Evolutionary conservation across 495 filamentous ascomycete genomes (phyloP), one percentile per base, ranked within the genome.

Genomic region (Penicillium crystallinum): DNA sequence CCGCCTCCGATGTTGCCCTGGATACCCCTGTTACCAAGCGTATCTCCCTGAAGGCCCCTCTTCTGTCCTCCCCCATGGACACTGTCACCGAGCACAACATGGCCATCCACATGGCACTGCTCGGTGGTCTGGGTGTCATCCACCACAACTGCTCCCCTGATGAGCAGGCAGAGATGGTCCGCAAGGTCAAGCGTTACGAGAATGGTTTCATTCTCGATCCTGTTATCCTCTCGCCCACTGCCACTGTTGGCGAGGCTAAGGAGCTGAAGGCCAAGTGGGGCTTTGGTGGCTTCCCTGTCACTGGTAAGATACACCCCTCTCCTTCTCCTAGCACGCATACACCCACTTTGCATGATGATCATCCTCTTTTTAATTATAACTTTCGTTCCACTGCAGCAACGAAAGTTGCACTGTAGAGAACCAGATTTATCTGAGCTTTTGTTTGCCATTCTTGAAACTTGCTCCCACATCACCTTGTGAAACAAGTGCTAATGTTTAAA

Each of bases 371-470:
- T 68, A 68, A n/a, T 78, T 73, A 86, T 97, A 96, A 98, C 93
- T 98, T 98, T 98, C 93, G 95, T 97, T 98, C 95, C 89, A 89
- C 95, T 91, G 89, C 77, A 86, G 83, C 88, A 81, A 79, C 79
- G 81, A 74, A 61, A 80, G 85, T 84, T 80, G 88, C 85, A 74
- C 74, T 96, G 90, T 79, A 89, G 90, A 91, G 68, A 81, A 74
- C 62, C 71, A 48, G 66, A 77, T 74, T 64, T 57, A 69, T 70
- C 69, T 77, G 74, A 75, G 42, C 23, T 37, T 45, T 43, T 50
- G 14, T 33, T 39, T 35, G n/a, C n/a, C n/a, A n/a, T 38, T 36
- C 25, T 43, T 12, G 53, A 33, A 60, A 30, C 35, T 55, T 47
- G 17, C 53, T 18, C 39, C 38, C 18, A 56, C 62, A 65, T 74